Evolutionary conservation across 179 eudicot genomes (phyloP), one percentile per base, ranked within the genome.

Genomic region (Sideroxylon spinosum): DNA sequence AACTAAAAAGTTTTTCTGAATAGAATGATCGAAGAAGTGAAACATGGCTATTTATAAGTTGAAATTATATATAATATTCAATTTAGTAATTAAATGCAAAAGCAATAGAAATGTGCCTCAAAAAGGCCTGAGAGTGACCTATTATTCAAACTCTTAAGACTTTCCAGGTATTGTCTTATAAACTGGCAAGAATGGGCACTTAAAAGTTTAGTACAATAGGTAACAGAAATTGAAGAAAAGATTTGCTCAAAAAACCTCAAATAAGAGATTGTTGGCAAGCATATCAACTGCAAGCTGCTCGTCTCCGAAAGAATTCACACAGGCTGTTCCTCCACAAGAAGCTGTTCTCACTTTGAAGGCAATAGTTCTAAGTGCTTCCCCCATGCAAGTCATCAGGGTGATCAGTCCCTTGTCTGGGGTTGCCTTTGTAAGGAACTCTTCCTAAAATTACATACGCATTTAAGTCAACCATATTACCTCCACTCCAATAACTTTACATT

Each of bases 231-330:
- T 6, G 19, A 13, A 63, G 56, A 19, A 49, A 26, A 17, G 7
- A 23, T 12, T 28, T 7, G 57, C n/a, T 66, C n/a, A n/a, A 32
- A 76, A 26, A 22, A 96, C 99, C 90, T 96, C 98, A 16, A 96
- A 96, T 28, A 96, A 93, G 75, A 96, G 98, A 84, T 96, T 92
- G 84, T 96, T 80, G 12, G 99, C 99, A 52, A 96, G 98, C 87
- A 96, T 60, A 83, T 96, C 99, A 61, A 96, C 96, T 12, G 99
- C 99, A 64, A 96, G 99, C 76, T 96, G 99, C 81, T 96, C 98
- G 79, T 94, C 99, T 8, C 98, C 99, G 80, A 96, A 96, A 61
- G 98, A 59, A 85, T 96, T 96, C 8, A 96, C 97, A 81, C 99
- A 96, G 25, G 94, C 97, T 70, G 98, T 96, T 81, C 97, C 99